Evolutionary conservation across 2,329 filamentous ascomycete genomes (phyloP).

Genomic region (Hymenoscyphus repandus): DNA sequence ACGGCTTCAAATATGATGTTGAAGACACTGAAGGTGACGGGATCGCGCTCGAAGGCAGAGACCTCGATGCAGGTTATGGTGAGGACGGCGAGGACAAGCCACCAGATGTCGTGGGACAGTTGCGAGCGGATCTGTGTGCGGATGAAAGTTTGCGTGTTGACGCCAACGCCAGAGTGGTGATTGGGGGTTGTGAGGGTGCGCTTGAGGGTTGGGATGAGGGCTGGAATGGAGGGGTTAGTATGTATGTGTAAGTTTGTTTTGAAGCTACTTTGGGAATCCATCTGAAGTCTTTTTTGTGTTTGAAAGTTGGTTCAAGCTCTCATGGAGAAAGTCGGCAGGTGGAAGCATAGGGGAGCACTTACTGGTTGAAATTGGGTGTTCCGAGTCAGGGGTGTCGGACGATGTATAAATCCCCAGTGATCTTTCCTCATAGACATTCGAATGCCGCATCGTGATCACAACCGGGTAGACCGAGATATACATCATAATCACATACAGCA

Average conservation of each 20-base stretch:
- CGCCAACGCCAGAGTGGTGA: not conserved
- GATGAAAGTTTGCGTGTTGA: conserved; percentile 19
- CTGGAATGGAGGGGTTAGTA: no score
- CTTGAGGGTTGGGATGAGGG: conserved; percentile 9
- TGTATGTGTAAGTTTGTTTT: no score
- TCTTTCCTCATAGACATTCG: conserved; percentile 67
- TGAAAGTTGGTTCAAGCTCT: no score
- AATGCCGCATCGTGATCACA: conserved; percentile 59
- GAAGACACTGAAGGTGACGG: conserved; percentile 50
- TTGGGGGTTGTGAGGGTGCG: conserved; percentile 7
- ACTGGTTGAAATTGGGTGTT: conserved; percentile 8
- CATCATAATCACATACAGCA: conserved; percentile 61
- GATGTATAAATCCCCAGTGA: conserved; percentile 58
- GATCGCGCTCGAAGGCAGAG: conserved; percentile 45
- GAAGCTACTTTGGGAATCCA: no score
- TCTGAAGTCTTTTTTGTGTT: no score
- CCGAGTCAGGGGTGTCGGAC: conserved; percentile 13
- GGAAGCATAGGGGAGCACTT: no score
- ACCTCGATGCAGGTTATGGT: conserved; percentile 57
- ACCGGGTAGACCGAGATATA: conserved; percentile 61
- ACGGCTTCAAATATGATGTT: conserved; percentile 56
- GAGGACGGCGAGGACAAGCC: conserved; percentile 55
- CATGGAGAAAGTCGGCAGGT: no score
- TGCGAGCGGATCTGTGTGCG: conserved; percentile 53
- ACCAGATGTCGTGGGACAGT: conserved; percentile 63